Evolutionary conservation across 2,329 filamentous ascomycete genomes (phyloP), one percentile per base, ranked within the genome.

Genomic region (Penicillium sp.): DNA sequence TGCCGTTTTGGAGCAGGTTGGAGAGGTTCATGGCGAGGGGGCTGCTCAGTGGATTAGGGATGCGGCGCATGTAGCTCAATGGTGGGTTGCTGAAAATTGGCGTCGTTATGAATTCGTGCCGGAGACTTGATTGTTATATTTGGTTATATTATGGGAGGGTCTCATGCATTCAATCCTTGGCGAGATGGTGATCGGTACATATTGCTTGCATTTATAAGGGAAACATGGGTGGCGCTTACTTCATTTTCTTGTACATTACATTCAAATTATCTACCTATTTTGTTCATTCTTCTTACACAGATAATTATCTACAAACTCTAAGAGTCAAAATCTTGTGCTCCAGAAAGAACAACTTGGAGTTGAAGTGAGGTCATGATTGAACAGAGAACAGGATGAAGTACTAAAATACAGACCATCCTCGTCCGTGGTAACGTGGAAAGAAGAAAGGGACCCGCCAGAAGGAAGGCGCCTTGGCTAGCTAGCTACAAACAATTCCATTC

Each of bases 51-150:
- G 73, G 73, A 60, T 70, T 4, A 53, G 51, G 9, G 66, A 74
- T 24, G 73, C 72, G 1, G 68, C 68, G 9, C 62, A 69, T 42
- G 64, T 74, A 28, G 67, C 65, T 4, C 60, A 62, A 38, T 76
- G 73, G 73, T 74, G 71, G 71, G 64, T 71, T 16, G 56, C 63
- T 53, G 73, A 76, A 57, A 66, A 62, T 33, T 60, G 59, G 59
- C 51, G 47, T 10, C 55, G 59, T 26, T 62, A 60, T 29, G 57
- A 62, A 42, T 62, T 55, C 33, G 18, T 21, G 36, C 36, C 36
- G 9, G 15, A 39, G 18, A 39, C 36, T 16, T 39, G 36, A 39
- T 39, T 33, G 29, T 15, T 13, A 12, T 33, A 33, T 33, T 12
- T 13, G 12, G 29, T 12, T 33, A 12, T 33, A 13, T 15, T 33